A percentile compares a stretch with the other conserved stretches of the same genome.
Evolutionary conservation across 805 yeast genomes (phyloP).

Genomic region (Scheffersomyces stipitis): DNA sequence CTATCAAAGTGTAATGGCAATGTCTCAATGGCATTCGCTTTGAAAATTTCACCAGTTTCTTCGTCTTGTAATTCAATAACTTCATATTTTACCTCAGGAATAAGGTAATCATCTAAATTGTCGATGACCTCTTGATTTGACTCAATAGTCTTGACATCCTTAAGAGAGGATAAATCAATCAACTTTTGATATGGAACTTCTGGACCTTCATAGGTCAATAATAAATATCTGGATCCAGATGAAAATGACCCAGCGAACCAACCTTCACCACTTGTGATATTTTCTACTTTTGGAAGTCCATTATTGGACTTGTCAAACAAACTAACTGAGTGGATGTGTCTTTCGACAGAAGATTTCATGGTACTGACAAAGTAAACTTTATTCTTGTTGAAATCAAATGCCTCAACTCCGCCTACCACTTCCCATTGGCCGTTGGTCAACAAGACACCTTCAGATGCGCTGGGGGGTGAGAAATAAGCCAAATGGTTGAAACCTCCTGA

Average conservation of each 20-base stretch:
- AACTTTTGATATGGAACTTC: slow-evolving; percentile 75
- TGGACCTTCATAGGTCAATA: slow-evolving; percentile 78
- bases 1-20: slow-evolving; percentile 72
- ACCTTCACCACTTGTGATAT: slow-evolving; percentile 49
- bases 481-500: slow-evolving; percentile 68
- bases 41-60: slow-evolving; percentile 42
- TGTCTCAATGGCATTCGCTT: slow-evolving; percentile 71
- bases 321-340: slow-evolving; percentile 75
- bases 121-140: slow-evolving; percentile 44
- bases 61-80: slow-evolving; percentile 52
- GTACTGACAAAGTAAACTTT: slow-evolving; percentile 69
- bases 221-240: slow-evolving; percentile 69
- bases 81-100: slow-evolving; percentile 59
- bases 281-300: slow-evolving; percentile 47
- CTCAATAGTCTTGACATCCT: slow-evolving; percentile 42
- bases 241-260: slow-evolving; percentile 76
- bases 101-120: slow-evolving; percentile 42
- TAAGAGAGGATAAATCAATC: slow-evolving; percentile 36
- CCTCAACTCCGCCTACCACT: slow-evolving; percentile 67
- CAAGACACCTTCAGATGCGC: slow-evolving; percentile 42
- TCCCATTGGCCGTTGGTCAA: slow-evolving; percentile 83
- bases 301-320: slow-evolving; percentile 34
- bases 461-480: slow-evolving; percentile 78
- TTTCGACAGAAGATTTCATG: slow-evolving; percentile 72
- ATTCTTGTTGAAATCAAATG: slow-evolving; percentile 49